Evolutionary conservation across 1,139 yeast genomes (phyloP).

Genomic region (Zygoascus sp.): DNA sequence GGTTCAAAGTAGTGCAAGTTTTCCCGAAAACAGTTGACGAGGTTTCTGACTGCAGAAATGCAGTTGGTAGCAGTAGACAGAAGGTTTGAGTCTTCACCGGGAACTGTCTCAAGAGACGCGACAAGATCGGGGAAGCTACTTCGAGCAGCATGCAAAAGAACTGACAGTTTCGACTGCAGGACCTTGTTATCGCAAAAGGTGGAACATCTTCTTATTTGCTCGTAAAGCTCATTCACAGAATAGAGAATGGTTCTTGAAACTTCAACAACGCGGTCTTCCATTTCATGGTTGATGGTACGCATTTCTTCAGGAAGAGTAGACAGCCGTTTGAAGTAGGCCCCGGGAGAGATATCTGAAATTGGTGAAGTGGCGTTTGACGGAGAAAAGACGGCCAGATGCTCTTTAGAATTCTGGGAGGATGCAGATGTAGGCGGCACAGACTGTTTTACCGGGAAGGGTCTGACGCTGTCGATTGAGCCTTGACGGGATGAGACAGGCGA

Average conservation of each 20-base stretch:
- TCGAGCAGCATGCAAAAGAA: constrained; percentile 52
- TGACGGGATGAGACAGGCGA: constrained; percentile 3
- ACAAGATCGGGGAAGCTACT: constrained; percentile 26
- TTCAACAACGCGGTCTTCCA: constrained; percentile 27
- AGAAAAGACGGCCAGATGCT: neutral
- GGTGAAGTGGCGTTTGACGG: constrained; percentile 40
- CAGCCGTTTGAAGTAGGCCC: constrained; percentile 66
- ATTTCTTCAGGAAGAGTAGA: constrained; percentile 60
- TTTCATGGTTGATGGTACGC: constrained; percentile 12
- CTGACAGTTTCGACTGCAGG: constrained; percentile 54
- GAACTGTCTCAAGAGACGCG: constrained; percentile 22
- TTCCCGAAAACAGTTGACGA: constrained; percentile 23
- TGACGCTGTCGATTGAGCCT: neutral
- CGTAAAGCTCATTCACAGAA: constrained; percentile 61
- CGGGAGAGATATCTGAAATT: constrained; percentile 31
- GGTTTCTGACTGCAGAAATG: constrained; percentile 22
- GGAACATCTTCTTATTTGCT: constrained; percentile 60
- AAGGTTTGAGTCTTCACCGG: constrained; percentile 12
- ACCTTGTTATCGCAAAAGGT: constrained; percentile 64
- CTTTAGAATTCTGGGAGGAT: neutral
- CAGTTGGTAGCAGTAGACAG: constrained; percentile 15
- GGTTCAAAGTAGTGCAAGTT: constrained; percentile 30
- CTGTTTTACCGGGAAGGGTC: neutral
- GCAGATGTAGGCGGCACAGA: neutral
- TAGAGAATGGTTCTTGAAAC: constrained; percentile 37